phyloP scores from a whole-genome alignment of 306 rosid species.

The Pyrus betulifolia region DNA sequence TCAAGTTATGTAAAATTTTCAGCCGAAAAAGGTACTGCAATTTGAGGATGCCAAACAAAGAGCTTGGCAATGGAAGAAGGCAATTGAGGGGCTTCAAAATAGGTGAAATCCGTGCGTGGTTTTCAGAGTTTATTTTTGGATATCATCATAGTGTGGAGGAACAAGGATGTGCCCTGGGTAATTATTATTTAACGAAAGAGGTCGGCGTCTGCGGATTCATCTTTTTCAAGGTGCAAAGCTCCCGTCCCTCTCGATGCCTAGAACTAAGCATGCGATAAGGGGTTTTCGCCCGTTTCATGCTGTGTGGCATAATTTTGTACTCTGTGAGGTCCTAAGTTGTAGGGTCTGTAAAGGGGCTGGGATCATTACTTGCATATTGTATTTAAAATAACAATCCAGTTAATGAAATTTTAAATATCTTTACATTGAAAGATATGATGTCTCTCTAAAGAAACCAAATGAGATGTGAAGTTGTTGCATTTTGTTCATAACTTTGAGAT shows the following conservation, averaged over 20 bases:
- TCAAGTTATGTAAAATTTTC: conserved; percentile 25
- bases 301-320: conserved; percentile 24
- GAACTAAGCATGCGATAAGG: conserved; percentile 13
- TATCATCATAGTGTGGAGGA: conserved; percentile 33
- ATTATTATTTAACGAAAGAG: conserved; percentile 38
- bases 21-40: conserved; percentile 86
- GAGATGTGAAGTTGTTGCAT: neutral
- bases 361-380: conserved; percentile 26
- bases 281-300: conserved; percentile 25
- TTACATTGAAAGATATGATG: neutral
- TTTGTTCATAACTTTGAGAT: neutral
- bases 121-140: conserved; percentile 33
- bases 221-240: conserved; percentile 25
- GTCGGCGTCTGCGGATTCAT: conserved; percentile 28
- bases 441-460: neutral
- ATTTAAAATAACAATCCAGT: conserved; percentile 7
- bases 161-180: conserved; percentile 22
- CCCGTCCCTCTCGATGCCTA: conserved; percentile 21
- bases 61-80: conserved; percentile 95
- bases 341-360: conserved; percentile 42
- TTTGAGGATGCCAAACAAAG: conserved; percentile 94
- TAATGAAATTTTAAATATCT: conserved; percentile 17
- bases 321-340: conserved; percentile 14
- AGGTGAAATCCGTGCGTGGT: conserved; percentile 46
- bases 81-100: conserved; percentile 94